Evolutionary conservation across 495 filamentous ascomycete genomes (phyloP).

Genomic region (Amorphotheca resinae): DNA sequence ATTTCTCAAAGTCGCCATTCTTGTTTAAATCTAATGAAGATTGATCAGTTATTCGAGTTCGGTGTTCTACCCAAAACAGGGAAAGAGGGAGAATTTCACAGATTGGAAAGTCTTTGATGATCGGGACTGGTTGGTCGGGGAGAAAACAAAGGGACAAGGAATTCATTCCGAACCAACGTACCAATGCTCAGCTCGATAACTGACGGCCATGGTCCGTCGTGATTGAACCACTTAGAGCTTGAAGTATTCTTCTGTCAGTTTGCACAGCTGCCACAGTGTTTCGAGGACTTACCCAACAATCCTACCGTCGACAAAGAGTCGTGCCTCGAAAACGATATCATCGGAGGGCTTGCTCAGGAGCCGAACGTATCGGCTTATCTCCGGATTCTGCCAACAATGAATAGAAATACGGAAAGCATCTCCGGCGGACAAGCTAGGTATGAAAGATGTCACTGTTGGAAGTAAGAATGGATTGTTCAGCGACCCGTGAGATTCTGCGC

Average conservation of each 20-base stretch:
- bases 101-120: not conserved
- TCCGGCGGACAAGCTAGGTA: slow-evolving; percentile 50
- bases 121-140: no score
- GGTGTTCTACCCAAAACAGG: not conserved
- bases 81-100: not conserved
- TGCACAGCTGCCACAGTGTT: not conserved
- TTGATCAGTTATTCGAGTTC: slow-evolving; percentile 5
- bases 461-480: slow-evolving; percentile 33
- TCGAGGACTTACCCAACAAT: slow-evolving; percentile 39
- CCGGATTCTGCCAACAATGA: slow-evolving; percentile 65
- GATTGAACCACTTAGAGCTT: slow-evolving; percentile 14
- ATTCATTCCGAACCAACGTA: no score
- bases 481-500: slow-evolving; percentile 8
- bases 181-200: slow-evolving; percentile 38
- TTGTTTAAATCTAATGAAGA: slow-evolving; percentile 42
- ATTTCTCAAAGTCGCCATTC: slow-evolving; percentile 45
- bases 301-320: slow-evolving; percentile 59
- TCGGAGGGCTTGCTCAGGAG: slow-evolving; percentile 49
- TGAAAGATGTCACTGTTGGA: slow-evolving; percentile 65
- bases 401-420: slow-evolving; percentile 64
- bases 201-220: slow-evolving; percentile 44
- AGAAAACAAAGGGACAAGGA: no score
- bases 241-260: not conserved
- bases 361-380: slow-evolving; percentile 46
- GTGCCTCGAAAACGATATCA: slow-evolving; percentile 50